Evolutionary conservation across 805 yeast genomes (phyloP).

Genomic region (Jamesozyma rosinii): DNA sequence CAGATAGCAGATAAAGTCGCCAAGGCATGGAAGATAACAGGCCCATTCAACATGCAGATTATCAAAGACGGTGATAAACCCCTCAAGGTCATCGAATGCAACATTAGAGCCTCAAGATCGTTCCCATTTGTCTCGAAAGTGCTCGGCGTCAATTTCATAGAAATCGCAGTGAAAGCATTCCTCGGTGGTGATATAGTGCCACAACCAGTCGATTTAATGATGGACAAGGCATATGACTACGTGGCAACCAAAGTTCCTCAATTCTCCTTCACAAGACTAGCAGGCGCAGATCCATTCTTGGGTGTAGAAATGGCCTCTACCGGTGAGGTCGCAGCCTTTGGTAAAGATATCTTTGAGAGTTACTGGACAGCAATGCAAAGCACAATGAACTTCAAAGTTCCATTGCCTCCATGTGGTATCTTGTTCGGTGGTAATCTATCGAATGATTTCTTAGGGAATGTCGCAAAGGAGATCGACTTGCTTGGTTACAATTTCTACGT

Average conservation of each 20-base stretch:
- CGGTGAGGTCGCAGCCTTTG: constrained; percentile 98
- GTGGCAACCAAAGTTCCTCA: constrained; percentile 98
- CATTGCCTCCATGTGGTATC: constrained; percentile 81
- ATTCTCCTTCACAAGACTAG: constrained; percentile 94
- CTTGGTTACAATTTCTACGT: constrained; percentile 72
- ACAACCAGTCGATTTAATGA: constrained; percentile 75
- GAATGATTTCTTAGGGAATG: constrained; percentile 59
- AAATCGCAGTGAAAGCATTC: constrained; percentile 84
- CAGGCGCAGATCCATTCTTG: constrained; percentile 98
- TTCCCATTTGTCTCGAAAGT: constrained; percentile 99
- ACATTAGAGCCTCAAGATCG: constrained; percentile 95
- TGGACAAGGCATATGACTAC: constrained; percentile 51
- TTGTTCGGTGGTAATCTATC: constrained; percentile 90
- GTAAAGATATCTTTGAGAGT: constrained; percentile 74
- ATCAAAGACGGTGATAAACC: constrained; percentile 64
- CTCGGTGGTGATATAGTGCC: constrained; percentile 62
- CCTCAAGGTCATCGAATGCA: constrained; percentile 95
- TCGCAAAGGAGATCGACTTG: constrained; percentile 58
- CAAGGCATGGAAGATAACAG: constrained; percentile 87
- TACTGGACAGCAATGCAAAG: constrained; percentile 97
- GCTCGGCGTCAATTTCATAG: constrained; percentile 87
- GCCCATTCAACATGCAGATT: constrained; percentile 98
- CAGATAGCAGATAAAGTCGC: constrained; percentile 91
- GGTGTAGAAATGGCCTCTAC: constrained; percentile 99
- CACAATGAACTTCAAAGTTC: constrained; percentile 93